These are phyloP conservation scores for Biscogniauxia mediterranea DNA, from an alignment of 2,329 filamentous ascomycete species.

Conservation along the genomic window DNA sequence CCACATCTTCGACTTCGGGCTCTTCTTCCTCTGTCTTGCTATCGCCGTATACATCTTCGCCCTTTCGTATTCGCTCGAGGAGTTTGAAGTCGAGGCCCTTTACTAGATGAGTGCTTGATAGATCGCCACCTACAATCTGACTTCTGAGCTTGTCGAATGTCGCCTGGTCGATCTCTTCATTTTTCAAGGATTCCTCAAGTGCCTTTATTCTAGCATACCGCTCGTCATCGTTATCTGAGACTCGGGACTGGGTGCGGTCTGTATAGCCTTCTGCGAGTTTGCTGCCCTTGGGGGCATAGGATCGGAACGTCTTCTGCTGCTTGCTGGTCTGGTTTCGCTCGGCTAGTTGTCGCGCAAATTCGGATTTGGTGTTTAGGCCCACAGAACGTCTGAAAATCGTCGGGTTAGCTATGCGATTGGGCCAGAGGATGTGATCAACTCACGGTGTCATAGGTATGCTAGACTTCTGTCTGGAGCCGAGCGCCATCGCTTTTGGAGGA, in stretches of 20 bases:
- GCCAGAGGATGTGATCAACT: constrained; percentile 32
- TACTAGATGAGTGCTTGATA: constrained; percentile 78
- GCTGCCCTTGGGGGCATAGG: constrained; percentile 78
- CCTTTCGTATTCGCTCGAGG: constrained; percentile 64
- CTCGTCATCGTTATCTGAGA: constrained; percentile 51
- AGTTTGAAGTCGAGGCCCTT: constrained; percentile 90
- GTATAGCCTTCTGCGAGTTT: constrained; percentile 78
- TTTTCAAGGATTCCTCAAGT: constrained; percentile 77
- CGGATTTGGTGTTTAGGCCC: constrained; percentile 47
- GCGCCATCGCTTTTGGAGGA: constrained; percentile 42
- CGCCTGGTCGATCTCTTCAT: constrained; percentile 77
- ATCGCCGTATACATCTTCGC: constrained; percentile 63
- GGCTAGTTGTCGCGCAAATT: constrained; percentile 83
- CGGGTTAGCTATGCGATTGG: constrained; percentile 23
- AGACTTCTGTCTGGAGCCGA: constrained; percentile 75
- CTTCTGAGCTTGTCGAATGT: constrained; percentile 74
- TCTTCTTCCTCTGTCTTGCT: constrained; percentile 38
- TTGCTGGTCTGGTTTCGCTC: constrained; percentile 61
- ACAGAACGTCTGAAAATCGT: constrained; percentile 60
- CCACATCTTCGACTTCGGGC: constrained; percentile 47
- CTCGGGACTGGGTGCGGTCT: constrained; percentile 71
- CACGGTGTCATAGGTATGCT: constrained; percentile 95
- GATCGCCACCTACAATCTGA: constrained; percentile 79
- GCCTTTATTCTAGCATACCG: constrained; percentile 68
- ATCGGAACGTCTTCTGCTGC: constrained; percentile 71